Percentiles rank a stretch among this genome's conserved stretches.
These are phyloP conservation scores for Auriscalpium vulgare DNA, from an alignment of 768 basidiomycete species.

Conservation along the genomic window DNA sequence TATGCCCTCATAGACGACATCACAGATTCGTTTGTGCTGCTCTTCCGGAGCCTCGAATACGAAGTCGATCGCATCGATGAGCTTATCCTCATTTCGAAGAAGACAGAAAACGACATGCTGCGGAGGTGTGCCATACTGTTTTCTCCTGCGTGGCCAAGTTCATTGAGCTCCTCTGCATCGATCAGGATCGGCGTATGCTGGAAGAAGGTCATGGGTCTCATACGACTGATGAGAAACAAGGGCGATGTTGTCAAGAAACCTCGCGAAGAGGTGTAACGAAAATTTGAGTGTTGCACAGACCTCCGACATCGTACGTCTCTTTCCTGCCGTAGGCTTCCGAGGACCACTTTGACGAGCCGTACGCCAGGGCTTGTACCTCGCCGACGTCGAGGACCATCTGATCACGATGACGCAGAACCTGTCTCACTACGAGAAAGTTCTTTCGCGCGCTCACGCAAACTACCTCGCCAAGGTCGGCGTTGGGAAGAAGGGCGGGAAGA, in stretches of 20 bases:
- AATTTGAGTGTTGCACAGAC: constrained; percentile 98
- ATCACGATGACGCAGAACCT: constrained; percentile 99
- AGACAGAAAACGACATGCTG: constrained; percentile 95
- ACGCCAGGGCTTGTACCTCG: constrained; percentile 80
- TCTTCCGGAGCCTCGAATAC: constrained; percentile 98
- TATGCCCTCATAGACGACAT: constrained; percentile 99
- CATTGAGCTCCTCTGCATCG: not conserved
- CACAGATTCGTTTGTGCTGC: constrained; percentile 96
- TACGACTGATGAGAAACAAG: constrained; percentile 98
- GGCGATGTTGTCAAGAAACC: constrained; percentile 98
- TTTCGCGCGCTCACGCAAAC: constrained; percentile 97
- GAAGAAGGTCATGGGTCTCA: constrained; percentile 98
- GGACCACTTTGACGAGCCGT: constrained; percentile 1
- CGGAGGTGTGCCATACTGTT: constrained; percentile 39
- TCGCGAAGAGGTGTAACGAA: constrained; percentile 97
- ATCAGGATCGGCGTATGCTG: constrained; percentile 89
- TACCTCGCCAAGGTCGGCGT: constrained; percentile 99
- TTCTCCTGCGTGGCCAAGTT: not conserved
- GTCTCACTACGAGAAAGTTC: constrained; percentile 99
- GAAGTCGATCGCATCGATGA: constrained; percentile 99
- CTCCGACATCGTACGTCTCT: constrained; percentile 75
- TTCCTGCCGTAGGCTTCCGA: not conserved
- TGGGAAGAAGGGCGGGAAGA: constrained; percentile 99
- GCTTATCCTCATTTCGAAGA: constrained; percentile 91
- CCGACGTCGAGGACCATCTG: constrained; percentile 95